Evolutionary conservation across 106 monocot species (phyloP).

Genomic region (Allium cepa): DNA sequence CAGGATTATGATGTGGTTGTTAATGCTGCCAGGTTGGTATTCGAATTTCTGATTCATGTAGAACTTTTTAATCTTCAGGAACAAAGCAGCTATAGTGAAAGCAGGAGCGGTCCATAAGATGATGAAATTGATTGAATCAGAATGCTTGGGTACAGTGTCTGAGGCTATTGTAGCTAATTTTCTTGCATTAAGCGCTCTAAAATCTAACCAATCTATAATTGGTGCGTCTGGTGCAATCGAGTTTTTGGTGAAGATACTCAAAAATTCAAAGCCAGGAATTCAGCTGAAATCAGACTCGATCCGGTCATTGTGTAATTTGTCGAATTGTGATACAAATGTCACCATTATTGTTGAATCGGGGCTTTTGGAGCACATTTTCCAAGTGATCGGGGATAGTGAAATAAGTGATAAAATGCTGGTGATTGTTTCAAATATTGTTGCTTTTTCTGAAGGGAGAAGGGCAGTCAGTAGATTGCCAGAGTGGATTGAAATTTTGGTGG

Average conservation of each 20-base stretch:
- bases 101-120: conserved; percentile 79
- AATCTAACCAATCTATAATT: conserved; percentile 67
- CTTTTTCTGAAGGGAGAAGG: conserved; percentile 39
- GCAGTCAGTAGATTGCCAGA: conserved; percentile 30
- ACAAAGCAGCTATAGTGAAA: conserved; percentile 72
- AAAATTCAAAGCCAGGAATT: not conserved
- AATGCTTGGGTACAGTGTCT: not conserved
- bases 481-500: conserved; percentile 40
- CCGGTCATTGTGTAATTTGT: conserved; percentile 75
- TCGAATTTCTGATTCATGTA: too few species aligned
- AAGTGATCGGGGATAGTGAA: conserved; percentile 38
- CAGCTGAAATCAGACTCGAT: conserved; percentile 45
- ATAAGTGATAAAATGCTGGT: conserved; percentile 39
- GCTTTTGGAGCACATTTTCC: conserved; percentile 33
- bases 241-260: conserved; percentile 44
- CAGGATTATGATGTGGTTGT: too few species aligned
- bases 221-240: conserved; percentile 52
- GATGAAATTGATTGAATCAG: conserved; percentile 28
- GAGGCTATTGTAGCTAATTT: conserved; percentile 77
- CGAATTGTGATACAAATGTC: conserved; percentile 38
- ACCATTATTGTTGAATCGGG: conserved; percentile 34
- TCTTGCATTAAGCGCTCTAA: conserved; percentile 68
- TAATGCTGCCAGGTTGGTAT: too few species aligned
- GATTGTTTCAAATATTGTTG: conserved; percentile 51
- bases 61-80: conserved; percentile 21